phyloP scores from a whole-genome alignment of 345 rosid genomes.

The Toxicodendron radicans region DNA sequence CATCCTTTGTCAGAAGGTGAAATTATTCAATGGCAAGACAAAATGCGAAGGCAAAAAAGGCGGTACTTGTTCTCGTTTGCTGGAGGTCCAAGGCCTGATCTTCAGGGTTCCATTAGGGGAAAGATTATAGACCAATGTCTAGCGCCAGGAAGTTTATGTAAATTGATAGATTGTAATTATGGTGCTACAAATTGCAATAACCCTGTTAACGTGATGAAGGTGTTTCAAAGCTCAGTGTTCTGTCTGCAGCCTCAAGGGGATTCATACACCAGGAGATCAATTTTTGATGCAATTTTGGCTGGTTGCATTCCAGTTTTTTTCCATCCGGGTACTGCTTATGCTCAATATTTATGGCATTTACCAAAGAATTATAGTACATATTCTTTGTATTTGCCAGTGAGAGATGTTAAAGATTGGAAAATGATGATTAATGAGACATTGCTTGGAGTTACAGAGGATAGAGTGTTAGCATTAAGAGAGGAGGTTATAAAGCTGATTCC shows the following conservation, averaged over 20 bases:
- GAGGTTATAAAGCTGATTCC: slow-evolving; percentile 65
- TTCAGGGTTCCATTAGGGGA: slow-evolving; percentile 50
- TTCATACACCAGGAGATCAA: slow-evolving; percentile 62
- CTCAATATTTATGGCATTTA: slow-evolving; percentile 61
- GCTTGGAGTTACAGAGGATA: slow-evolving; percentile 33
- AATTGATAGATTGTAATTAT: slow-evolving; percentile 54
- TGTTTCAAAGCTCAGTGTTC: slow-evolving; percentile 53
- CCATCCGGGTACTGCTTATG: slow-evolving; percentile 65
- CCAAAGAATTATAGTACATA: slow-evolving; percentile 44
- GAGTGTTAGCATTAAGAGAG: slow-evolving; percentile 45
- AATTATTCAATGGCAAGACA: slow-evolving; percentile 52
- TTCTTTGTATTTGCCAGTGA: slow-evolving; percentile 55
- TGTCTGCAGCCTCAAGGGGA: slow-evolving; percentile 73
- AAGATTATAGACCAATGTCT: slow-evolving; percentile 64
- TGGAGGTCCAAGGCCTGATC: slow-evolving; percentile 63
- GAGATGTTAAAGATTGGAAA: slow-evolving; percentile 35
- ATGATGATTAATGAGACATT: slow-evolving; percentile 41
- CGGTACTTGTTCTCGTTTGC: slow-evolving; percentile 55
- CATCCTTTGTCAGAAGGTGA: slow-evolving; percentile 48
- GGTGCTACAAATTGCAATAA: slow-evolving; percentile 51
- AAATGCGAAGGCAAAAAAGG: slow-evolving; percentile 40
- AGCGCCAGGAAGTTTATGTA: slow-evolving; percentile 40
- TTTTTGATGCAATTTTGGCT: slow-evolving; percentile 60
- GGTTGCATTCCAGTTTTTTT: slow-evolving; percentile 71
- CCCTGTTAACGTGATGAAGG: slow-evolving; percentile 59